Evolutionary conservation across 1,284 basidiomycete genomes (phyloP).

Genomic region (Leccinum angustisporum): DNA sequence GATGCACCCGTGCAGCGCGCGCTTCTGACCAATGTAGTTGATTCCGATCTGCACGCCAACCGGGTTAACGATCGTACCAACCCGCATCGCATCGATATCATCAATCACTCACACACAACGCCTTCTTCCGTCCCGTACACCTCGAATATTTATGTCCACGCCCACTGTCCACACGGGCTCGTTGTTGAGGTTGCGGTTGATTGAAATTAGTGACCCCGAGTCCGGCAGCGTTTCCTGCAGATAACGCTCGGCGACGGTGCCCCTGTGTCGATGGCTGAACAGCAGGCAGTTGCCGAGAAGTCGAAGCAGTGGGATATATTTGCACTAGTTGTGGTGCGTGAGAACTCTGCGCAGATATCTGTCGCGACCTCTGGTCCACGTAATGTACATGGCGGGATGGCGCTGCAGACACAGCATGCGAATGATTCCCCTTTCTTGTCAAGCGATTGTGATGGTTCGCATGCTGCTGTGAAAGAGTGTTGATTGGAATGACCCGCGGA

Average conservation of each 20-base stretch:
- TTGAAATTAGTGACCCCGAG: conserved; percentile 2
- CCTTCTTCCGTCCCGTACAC: conserved; percentile 71
- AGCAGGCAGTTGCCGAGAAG: conserved; percentile 5
- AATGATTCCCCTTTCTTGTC: not conserved
- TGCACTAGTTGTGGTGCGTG: not conserved
- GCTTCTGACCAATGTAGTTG: conserved; percentile 69
- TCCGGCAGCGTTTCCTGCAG: conserved; percentile 16
- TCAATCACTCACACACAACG: conserved; percentile 59
- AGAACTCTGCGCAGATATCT: conserved; percentile 8
- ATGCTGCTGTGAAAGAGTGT: conserved; percentile 7
- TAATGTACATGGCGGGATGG: conserved; percentile 31
- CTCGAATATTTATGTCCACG: conserved; percentile 56
- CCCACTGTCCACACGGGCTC: conserved; percentile 2
- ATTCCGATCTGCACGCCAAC: conserved; percentile 57
- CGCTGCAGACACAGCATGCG: conserved; percentile 18
- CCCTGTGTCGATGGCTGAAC: conserved; percentile 9
- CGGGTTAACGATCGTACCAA: not conserved
- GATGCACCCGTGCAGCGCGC: conserved; percentile 74
- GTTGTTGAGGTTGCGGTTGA: conserved; percentile 8
- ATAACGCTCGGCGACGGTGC: conserved; percentile 24
- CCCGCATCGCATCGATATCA: not conserved
- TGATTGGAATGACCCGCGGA: conserved; percentile 2
- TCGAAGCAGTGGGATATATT: conserved; percentile 4
- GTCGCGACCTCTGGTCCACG: conserved; percentile 17
- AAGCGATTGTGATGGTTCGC: not conserved